A percentile compares a stretch with the other conserved stretches of the same genome.
Conservation (phyloP, 2,329 filamentous ascomycete species). For the Macrophomina phaseolina region DNA sequence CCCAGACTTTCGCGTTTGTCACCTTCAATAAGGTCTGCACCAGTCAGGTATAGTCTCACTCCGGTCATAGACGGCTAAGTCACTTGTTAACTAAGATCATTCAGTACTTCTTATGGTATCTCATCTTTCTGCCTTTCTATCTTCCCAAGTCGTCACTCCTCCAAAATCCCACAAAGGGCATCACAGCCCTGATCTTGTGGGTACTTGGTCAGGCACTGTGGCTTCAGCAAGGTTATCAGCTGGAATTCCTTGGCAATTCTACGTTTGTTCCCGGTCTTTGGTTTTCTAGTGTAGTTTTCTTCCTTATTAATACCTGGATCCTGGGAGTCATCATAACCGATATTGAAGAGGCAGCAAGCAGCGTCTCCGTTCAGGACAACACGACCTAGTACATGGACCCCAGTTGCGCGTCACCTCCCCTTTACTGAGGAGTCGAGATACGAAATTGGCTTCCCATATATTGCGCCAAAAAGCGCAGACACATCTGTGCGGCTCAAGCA, state of each 20-base stretch:
- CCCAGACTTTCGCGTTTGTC: constrained; percentile 96
- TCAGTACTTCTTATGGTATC: constrained; percentile 98
- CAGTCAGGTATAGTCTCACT: constrained; percentile 72
- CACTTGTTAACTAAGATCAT: neutral
- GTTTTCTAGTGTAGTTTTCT: constrained; percentile 76
- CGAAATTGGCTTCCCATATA: too few species aligned
- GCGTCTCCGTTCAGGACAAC: neutral
- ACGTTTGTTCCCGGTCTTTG: constrained; percentile 88
- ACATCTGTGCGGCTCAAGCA: too few species aligned
- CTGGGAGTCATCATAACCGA: constrained; percentile 80
- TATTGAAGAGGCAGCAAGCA: constrained; percentile 39
- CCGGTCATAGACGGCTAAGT: neutral
- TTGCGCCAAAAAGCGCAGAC: too few species aligned
- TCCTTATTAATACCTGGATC: constrained; percentile 85
- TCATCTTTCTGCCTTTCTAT: constrained; percentile 90
- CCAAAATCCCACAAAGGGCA: constrained; percentile 63
- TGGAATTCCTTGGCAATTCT: constrained; percentile 70
- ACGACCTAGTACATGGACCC: neutral
- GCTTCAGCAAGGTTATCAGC: constrained; percentile 57
- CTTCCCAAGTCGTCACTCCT: constrained; percentile 80
- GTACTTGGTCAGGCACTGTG: constrained; percentile 67
- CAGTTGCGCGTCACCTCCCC: too few species aligned
- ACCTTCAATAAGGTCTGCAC: constrained; percentile 99
- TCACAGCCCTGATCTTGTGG: constrained; percentile 74
- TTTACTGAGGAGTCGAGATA: too few species aligned